These are phyloP conservation scores for Salix purpurea DNA, from an alignment of 345 rosid genomes.

Conservation along the genomic window DNA sequence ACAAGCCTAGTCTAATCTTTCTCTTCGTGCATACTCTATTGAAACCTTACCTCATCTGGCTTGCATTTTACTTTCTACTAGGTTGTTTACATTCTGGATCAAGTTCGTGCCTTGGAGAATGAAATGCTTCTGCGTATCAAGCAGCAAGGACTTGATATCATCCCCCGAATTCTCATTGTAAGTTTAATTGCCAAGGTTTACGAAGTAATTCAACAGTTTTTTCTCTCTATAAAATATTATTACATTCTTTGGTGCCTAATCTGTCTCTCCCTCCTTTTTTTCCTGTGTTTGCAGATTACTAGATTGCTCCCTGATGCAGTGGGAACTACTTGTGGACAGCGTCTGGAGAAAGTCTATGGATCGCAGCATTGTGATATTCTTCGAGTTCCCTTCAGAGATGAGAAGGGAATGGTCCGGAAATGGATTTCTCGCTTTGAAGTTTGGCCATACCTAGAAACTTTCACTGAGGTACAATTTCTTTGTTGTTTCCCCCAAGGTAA, in stretches of 20 bases:
- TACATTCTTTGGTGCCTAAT: slow-evolving; percentile 10
- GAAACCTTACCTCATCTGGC: neutral
- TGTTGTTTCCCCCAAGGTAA: neutral
- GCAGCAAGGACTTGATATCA: slow-evolving; percentile 84
- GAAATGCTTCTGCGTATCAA: slow-evolving; percentile 91
- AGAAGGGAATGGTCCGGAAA: slow-evolving; percentile 68
- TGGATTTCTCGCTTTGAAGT: slow-evolving; percentile 98
- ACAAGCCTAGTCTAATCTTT: neutral
- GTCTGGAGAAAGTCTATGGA: slow-evolving; percentile 78
- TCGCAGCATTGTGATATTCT: slow-evolving; percentile 76
- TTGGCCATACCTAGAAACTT: slow-evolving; percentile 92
- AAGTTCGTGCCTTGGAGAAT: slow-evolving; percentile 87
- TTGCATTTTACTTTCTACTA: slow-evolving; percentile 7
- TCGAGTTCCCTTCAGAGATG: slow-evolving; percentile 77
- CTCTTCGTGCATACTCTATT: neutral
- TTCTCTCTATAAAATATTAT: neutral
- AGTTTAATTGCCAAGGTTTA: slow-evolving; percentile 16
- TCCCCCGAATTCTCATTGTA: slow-evolving; percentile 82
- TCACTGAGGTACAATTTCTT: slow-evolving; percentile 56
- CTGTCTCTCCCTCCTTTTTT: neutral
- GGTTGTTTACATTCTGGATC: slow-evolving; percentile 97
- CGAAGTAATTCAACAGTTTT: neutral
- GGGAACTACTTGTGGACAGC: slow-evolving; percentile 91
- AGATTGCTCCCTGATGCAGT: slow-evolving; percentile 88
- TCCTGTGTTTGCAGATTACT: slow-evolving; percentile 48